These are phyloP conservation scores for Coemansia sp. DNA, from an alignment of 192 early-diverging fungal genomes.

Conservation along the genomic window DNA sequence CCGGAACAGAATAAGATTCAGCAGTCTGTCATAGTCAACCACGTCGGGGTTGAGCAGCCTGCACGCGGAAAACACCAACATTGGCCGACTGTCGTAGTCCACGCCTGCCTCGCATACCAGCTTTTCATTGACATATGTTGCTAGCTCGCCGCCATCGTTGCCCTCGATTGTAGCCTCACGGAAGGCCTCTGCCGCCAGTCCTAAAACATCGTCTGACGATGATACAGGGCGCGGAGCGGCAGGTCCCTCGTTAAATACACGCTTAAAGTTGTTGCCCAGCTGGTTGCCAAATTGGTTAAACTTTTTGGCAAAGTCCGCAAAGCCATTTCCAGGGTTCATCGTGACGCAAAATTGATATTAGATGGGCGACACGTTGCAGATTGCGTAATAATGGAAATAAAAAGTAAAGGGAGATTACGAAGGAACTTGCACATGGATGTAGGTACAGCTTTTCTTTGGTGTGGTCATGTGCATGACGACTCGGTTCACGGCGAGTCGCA, in stretches of 20 bases:
- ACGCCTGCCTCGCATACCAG: slow-evolving; percentile 64
- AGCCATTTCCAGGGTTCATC: slow-evolving; percentile 42
- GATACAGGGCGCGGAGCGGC: slow-evolving; percentile 20
- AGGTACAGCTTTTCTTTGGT: background rate
- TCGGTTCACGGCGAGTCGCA: background rate
- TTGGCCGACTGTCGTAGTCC: slow-evolving; percentile 79
- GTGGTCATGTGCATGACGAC: background rate
- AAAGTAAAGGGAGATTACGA: background rate
- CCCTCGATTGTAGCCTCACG: slow-evolving; percentile 55
- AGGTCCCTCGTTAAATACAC: slow-evolving; percentile 42
- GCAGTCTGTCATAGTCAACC: slow-evolving; percentile 81
- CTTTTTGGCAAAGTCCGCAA: slow-evolving; percentile 54
- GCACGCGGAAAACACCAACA: slow-evolving; percentile 82
- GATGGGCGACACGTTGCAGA: background rate
- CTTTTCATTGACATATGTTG: slow-evolving; percentile 53
- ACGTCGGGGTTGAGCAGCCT: slow-evolving; percentile 81
- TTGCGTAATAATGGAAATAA: background rate
- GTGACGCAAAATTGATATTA: background rate
- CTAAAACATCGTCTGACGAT: slow-evolving; percentile 54
- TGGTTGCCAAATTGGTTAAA: slow-evolving; percentile 51
- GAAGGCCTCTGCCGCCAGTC: slow-evolving; percentile 52
- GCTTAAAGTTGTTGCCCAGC: slow-evolving; percentile 50
- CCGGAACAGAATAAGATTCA: slow-evolving; percentile 63
- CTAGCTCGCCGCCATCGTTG: slow-evolving; percentile 57
- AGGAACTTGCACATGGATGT: background rate